phyloP scores from a whole-genome alignment of 192 early-diverging fungal species.

The Backusella australiensis region DNA sequence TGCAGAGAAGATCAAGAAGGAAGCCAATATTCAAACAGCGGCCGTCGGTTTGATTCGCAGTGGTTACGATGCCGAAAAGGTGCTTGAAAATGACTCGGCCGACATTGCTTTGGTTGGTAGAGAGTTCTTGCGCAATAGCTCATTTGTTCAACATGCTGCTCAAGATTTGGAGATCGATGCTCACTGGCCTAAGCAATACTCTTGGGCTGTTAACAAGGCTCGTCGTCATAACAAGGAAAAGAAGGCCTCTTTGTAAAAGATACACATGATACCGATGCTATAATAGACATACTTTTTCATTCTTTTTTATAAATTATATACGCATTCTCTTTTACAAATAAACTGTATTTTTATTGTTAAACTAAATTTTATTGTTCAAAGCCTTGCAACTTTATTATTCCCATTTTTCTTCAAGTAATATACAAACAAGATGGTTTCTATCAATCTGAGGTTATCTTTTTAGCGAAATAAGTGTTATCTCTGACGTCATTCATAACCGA shows the following conservation, averaged over 20 bases:
- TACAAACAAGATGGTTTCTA: no score
- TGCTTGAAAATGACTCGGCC: conserved; percentile 60
- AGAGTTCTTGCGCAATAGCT: conserved; percentile 64
- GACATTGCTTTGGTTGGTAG: conserved; percentile 74
- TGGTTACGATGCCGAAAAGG: conserved; percentile 62
- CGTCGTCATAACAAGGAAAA: background rate
- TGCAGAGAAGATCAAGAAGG: conserved; percentile 57
- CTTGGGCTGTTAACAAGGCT: conserved; percentile 24
- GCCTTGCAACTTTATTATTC: no score
- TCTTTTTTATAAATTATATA: no score
- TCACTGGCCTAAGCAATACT: conserved; percentile 64
- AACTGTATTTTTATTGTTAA: no score
- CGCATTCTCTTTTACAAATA: no score
- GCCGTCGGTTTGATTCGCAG: conserved; percentile 75
- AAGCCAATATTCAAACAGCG: conserved; percentile 52
- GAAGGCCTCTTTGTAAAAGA: no score
- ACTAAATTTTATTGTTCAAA: no score
- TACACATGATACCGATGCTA: no score
- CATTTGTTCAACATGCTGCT: conserved; percentile 64
- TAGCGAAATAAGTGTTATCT: background rate
- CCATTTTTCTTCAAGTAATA: no score
- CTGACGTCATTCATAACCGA: background rate
- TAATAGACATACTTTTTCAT: no score
- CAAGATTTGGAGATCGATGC: conserved; percentile 62
- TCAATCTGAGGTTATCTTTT: background rate